These are phyloP conservation scores for Botrytis sinoallii DNA, from an alignment of 2,329 filamentous ascomycete genomes.

Conservation along the genomic window DNA sequence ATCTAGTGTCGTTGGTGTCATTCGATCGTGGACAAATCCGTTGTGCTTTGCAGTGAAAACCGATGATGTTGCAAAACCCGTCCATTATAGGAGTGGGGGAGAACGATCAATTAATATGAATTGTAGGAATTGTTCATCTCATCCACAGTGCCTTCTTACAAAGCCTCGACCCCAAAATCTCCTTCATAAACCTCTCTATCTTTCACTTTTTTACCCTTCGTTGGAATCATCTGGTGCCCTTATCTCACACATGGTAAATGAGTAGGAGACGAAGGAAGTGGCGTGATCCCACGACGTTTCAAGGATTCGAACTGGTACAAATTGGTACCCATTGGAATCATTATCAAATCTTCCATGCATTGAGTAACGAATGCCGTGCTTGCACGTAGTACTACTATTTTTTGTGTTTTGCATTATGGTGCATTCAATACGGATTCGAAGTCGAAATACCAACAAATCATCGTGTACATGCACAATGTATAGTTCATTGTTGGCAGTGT, in stretches of 20 bases:
- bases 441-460: slow-evolving; percentile 12
- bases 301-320: background rate
- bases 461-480: background rate
- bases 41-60: background rate
- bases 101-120: background rate
- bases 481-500: background rate
- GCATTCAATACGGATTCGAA: slow-evolving; percentile 4
- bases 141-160: background rate
- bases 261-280: slow-evolving; percentile 17
- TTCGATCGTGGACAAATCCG: background rate
- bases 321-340: background rate
- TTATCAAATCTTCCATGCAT: background rate
- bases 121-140: background rate
- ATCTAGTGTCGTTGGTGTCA: background rate
- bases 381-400: background rate
- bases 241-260: slow-evolving; percentile 12
- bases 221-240: background rate
- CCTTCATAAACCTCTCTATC: background rate
- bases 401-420: background rate
- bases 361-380: background rate
- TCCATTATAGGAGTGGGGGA: background rate
- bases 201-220: background rate
- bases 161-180: slow-evolving; percentile 1
- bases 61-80: background rate
- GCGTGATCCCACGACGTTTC: slow-evolving; percentile 18